Conservation (phyloP, 495 filamentous ascomycete genomes). For the Xylaria curta region DNA sequence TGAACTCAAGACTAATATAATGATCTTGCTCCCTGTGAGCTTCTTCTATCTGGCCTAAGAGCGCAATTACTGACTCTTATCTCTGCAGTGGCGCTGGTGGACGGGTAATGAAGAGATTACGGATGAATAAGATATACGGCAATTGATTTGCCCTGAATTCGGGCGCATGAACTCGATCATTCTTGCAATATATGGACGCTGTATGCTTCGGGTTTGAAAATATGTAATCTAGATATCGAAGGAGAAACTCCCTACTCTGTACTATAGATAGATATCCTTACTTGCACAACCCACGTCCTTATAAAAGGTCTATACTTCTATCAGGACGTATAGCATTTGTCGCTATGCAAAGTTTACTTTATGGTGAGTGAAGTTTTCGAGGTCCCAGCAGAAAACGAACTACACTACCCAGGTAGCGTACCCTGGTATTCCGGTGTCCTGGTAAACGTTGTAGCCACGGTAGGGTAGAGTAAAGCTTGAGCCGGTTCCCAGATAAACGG, state of each 20-base stretch:
- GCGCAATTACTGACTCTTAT: neutral
- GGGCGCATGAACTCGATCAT: neutral
- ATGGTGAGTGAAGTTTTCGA: neutral
- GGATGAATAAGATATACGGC: slow-evolving; percentile 6
- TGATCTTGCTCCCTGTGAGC: neutral
- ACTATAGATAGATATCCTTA: neutral
- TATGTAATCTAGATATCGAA: neutral
- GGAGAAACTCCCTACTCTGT: neutral
- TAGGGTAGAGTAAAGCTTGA: neutral
- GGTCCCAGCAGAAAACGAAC: neutral
- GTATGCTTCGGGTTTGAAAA: neutral
- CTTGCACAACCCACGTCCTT: neutral
- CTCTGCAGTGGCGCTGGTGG: slow-evolving; percentile 23
- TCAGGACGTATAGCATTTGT: neutral
- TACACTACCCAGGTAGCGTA: neutral
- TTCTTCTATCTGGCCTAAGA: slow-evolving; percentile 6
- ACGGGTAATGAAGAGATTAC: neutral
- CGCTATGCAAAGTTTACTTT: neutral
- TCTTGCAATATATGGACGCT: neutral
- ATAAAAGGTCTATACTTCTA: neutral
- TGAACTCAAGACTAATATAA: slow-evolving; percentile 11
- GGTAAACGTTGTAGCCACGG: neutral
- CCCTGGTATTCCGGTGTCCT: neutral
- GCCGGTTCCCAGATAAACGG: neutral
- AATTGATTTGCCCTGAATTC: slow-evolving; percentile 31